Conservation (phyloP, 345 rosid species). For the Eucalyptus caleyi region DNA sequence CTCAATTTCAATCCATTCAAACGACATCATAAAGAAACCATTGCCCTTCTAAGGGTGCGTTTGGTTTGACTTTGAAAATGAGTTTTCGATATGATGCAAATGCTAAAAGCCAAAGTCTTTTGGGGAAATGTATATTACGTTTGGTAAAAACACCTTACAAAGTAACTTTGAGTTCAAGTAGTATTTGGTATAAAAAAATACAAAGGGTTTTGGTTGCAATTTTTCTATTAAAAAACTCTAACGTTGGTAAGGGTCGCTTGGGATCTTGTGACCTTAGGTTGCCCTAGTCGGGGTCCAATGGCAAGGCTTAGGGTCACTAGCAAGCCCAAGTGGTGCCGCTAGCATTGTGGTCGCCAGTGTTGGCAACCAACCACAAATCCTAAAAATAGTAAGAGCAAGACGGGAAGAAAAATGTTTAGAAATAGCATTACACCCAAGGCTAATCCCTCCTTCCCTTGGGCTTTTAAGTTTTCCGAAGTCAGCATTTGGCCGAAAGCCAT, state of each 20-base stretch:
- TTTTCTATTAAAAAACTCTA: no score
- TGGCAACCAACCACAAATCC: neutral
- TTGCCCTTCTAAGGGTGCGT: neutral
- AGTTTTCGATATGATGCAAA: no score
- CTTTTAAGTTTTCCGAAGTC: rapidly evolving
- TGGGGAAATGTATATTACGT: rapidly evolving
- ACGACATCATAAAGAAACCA: neutral
- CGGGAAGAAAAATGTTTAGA: neutral
- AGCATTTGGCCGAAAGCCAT: rapidly evolving
- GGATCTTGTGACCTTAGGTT: rapidly evolving
- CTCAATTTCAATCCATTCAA: no score
- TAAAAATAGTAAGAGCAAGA: neutral
- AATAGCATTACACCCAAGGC: rapidly evolving
- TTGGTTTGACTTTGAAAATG: neutral
- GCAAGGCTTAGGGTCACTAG: neutral
- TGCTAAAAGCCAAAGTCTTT: no score
- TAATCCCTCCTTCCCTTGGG: neutral
- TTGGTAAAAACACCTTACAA: neutral
- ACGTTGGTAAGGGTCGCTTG: rapidly evolving
- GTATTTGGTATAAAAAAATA: no score
- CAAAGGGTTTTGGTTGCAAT: neutral
- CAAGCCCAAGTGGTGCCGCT: rapidly evolving
- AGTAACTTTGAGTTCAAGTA: neutral
- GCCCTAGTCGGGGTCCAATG: rapidly evolving
- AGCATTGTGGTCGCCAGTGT: rapidly evolving